These are phyloP conservation scores for Lepidium aucheri DNA, from an alignment of 345 rosid species.

Conservation along the genomic window DNA sequence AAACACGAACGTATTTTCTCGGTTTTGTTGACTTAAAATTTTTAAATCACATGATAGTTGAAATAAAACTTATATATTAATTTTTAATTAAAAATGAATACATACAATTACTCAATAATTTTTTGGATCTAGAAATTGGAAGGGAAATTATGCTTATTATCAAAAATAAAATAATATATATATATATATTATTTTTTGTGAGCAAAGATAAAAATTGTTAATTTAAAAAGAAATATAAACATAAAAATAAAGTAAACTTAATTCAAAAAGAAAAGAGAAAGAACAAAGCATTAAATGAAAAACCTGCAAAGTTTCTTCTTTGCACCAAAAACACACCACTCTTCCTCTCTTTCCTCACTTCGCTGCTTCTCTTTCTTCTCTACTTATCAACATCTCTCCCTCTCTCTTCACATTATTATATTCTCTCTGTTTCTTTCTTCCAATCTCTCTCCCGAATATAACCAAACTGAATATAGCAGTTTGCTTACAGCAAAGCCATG, in stretches of 20 bases:
- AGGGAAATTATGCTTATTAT: too few species aligned
- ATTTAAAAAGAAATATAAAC: not conserved
- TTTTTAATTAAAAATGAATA: too few species aligned
- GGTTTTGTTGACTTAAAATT: too few species aligned
- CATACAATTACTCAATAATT: too few species aligned
- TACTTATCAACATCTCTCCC: constrained; percentile 34
- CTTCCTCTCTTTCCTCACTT: constrained; percentile 28
- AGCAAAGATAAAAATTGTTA: too few species aligned
- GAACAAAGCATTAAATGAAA: constrained; percentile 26
- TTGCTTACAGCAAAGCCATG: constrained; percentile 30
- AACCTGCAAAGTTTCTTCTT: constrained; percentile 30
- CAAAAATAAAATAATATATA: too few species aligned
- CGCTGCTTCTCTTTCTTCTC: constrained; percentile 21
- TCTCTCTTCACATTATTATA: constrained; percentile 26
- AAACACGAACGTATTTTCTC: too few species aligned
- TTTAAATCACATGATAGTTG: too few species aligned
- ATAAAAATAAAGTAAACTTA: not conserved
- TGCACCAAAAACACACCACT: constrained; percentile 29
- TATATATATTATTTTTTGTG: too few species aligned
- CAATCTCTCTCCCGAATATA: not conserved
- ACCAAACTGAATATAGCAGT: constrained; percentile 8
- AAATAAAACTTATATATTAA: too few species aligned
- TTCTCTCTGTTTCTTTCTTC: constrained; percentile 16
- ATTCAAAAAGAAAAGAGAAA: not conserved
- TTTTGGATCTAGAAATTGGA: too few species aligned